phyloP scores from a whole-genome alignment of 2,329 filamentous ascomycete genomes.

The Aspergillus pseudoterreus region DNA sequence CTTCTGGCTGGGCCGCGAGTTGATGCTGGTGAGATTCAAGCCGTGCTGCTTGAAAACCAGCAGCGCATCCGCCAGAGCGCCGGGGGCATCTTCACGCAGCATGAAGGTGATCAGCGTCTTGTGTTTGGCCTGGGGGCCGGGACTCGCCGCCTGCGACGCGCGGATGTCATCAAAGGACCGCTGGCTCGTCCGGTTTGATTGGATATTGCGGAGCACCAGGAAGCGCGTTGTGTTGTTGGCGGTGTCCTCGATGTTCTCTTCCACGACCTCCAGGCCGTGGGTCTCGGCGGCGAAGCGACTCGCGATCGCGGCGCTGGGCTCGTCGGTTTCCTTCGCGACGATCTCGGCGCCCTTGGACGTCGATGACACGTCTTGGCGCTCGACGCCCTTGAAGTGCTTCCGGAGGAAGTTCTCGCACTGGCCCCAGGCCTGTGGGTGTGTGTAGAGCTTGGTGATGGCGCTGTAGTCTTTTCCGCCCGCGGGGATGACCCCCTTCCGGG shows the following conservation, averaged over 20 bases:
- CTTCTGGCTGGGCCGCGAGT: constrained; percentile 72
- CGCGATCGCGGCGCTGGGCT: constrained; percentile 71
- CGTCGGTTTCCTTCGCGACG: constrained; percentile 54
- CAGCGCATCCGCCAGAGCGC: constrained; percentile 77
- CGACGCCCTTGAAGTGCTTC: constrained; percentile 66
- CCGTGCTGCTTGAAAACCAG: constrained; percentile 69
- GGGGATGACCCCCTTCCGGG: constrained; percentile 25
- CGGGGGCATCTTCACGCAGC: constrained; percentile 70
- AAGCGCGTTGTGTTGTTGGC: constrained; percentile 48
- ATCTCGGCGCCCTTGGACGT: constrained; percentile 83
- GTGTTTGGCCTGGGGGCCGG: constrained; percentile 37
- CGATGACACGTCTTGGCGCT: constrained; percentile 77
- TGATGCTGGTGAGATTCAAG: constrained; percentile 87
- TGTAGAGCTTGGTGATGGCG: constrained; percentile 74
- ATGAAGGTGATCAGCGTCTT: constrained; percentile 82
- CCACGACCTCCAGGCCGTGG: constrained; percentile 65
- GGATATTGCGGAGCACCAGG: constrained; percentile 39
- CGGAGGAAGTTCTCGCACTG: constrained; percentile 78
- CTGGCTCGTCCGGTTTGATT: constrained; percentile 21
- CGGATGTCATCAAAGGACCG: constrained; percentile 16
- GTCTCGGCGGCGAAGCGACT: constrained; percentile 68
- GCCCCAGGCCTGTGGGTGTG: constrained; percentile 92
- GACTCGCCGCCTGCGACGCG: not conserved
- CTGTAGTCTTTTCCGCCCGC: constrained; percentile 37
- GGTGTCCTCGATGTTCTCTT: constrained; percentile 46